These are phyloP conservation scores for Helenozyma rhizophorensis DNA, from an alignment of 805 yeast species.

Conservation along the genomic window DNA sequence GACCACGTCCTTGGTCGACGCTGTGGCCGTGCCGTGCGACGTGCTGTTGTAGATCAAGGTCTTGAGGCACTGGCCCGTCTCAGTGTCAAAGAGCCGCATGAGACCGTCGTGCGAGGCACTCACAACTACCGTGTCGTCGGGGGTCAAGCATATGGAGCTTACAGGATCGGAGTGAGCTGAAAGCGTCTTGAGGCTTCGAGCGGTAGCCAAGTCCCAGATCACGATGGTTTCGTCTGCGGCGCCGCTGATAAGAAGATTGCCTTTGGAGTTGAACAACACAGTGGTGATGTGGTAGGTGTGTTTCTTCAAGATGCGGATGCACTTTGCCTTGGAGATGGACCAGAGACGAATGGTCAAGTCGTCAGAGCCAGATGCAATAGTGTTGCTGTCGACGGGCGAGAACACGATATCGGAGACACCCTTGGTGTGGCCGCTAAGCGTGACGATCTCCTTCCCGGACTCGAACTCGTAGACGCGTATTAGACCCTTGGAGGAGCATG, in stretches of 20 bases:
- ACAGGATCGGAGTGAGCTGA: conserved; percentile 95
- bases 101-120: conserved; percentile 91
- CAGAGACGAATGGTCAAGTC: conserved; percentile 78
- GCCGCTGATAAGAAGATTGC: conserved; percentile 75
- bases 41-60: conserved; percentile 76
- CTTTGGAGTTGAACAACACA: conserved; percentile 65
- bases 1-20: conserved; percentile 46
- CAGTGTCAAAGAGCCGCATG: conserved; percentile 83
- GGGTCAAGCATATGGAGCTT: conserved; percentile 65
- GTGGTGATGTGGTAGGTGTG: conserved; percentile 84
- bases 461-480: conserved; percentile 23
- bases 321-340: conserved; percentile 50
- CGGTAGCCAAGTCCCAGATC: conserved; percentile 79
- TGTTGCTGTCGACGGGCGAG: conserved; percentile 63
- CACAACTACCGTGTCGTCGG: conserved; percentile 76
- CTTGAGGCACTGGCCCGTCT: conserved; percentile 86
- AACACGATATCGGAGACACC: conserved; percentile 77
- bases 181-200: conserved; percentile 67
- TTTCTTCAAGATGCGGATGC: conserved; percentile 53
- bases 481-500: conserved; percentile 33
- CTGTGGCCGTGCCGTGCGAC: conserved; percentile 55
- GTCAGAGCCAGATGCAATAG: conserved; percentile 81
- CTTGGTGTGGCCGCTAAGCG: conserved; percentile 53
- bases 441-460: conserved; percentile 13
- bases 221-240: conserved; percentile 88